These are phyloP conservation scores for Stemphylium vesicarium DNA, from an alignment of 2,329 filamentous ascomycete species.

Conservation along the genomic window DNA sequence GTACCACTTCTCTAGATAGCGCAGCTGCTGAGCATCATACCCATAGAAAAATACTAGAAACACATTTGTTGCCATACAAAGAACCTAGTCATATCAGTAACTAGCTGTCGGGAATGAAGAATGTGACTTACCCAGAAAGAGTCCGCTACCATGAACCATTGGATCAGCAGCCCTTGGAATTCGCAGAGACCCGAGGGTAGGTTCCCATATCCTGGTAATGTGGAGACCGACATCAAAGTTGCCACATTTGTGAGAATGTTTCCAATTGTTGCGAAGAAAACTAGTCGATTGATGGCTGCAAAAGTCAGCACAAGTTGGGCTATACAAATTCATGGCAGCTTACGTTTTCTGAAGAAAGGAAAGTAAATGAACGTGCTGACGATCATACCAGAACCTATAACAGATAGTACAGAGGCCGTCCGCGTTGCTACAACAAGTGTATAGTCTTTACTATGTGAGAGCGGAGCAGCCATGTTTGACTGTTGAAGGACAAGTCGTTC, in stretches of 20 bases:
- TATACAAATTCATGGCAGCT: neutral
- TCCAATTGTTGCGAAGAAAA: slow-evolving; percentile 83
- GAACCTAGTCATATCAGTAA: slow-evolving; percentile 50
- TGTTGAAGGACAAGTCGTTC: neutral
- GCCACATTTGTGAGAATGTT: slow-evolving; percentile 80
- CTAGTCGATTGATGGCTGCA: slow-evolving; percentile 75
- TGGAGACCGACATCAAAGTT: slow-evolving; percentile 73
- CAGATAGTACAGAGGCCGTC: slow-evolving; percentile 71
- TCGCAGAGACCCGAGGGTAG: slow-evolving; percentile 68
- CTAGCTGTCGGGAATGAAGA: slow-evolving; percentile 61
- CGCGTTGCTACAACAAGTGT: slow-evolving; percentile 70
- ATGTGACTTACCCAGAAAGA: slow-evolving; percentile 55
- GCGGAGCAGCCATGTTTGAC: slow-evolving; percentile 19
- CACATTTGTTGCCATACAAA: slow-evolving; percentile 84
- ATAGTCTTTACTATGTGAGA: slow-evolving; percentile 20
- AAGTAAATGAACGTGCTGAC: slow-evolving; percentile 73
- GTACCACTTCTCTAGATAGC: slow-evolving; percentile 74
- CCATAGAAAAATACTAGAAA: slow-evolving; percentile 81
- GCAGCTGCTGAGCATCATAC: slow-evolving; percentile 69
- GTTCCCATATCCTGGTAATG: slow-evolving; percentile 49
- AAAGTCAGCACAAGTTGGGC: neutral
- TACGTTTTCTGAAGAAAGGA: slow-evolving; percentile 72
- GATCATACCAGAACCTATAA: slow-evolving; percentile 74
- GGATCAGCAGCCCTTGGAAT: slow-evolving; percentile 79
- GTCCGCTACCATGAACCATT: slow-evolving; percentile 64